These are phyloP conservation scores for Kondoa subrosea DNA, from an alignment of 768 basidiomycete genomes.

Conservation along the genomic window DNA sequence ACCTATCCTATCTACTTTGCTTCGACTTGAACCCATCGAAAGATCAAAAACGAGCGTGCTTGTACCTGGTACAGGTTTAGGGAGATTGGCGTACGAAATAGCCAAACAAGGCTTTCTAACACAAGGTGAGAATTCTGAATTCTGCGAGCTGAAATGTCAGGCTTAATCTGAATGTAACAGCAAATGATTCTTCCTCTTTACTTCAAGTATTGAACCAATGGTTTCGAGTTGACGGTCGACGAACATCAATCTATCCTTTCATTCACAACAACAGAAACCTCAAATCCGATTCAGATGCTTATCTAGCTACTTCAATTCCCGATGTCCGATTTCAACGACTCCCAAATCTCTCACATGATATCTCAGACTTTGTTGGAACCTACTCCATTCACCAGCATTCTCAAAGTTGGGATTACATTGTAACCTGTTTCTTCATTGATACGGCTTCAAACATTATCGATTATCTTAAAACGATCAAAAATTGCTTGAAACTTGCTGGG, in stretches of 20 bases:
- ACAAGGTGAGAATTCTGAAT: conserved; percentile 12
- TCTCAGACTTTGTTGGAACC: conserved; percentile 15
- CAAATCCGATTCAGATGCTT: neutral
- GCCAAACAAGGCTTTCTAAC: conserved; percentile 11
- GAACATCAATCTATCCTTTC: conserved; percentile 15
- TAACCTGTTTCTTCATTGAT: conserved; percentile 96
- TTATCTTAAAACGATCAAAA: conserved; percentile 68
- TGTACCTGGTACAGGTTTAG: conserved; percentile 8
- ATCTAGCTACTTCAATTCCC: conserved; percentile 4
- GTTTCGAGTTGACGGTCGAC: neutral
- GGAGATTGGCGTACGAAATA: conserved; percentile 15
- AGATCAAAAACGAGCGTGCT: neutral
- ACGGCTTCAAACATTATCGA: conserved; percentile 85
- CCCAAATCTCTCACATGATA: conserved; percentile 11
- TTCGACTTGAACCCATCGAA: neutral
- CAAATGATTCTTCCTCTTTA: conserved; percentile 7
- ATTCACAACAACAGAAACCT: conserved; percentile 13
- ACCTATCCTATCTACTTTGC: neutral
- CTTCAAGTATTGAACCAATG: conserved; percentile 7
- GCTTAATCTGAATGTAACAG: neutral
- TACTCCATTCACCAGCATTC: conserved; percentile 9
- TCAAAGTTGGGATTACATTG: conserved; percentile 68
- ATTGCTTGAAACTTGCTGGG: conserved; percentile 64
- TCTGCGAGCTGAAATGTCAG: neutral
- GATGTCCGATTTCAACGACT: conserved; percentile 12